Percentiles rank a stretch among this genome's conserved stretches.
These are phyloP conservation scores for Leccinellum luteum DNA, from an alignment of 768 basidiomycete species.

Conservation along the genomic window DNA sequence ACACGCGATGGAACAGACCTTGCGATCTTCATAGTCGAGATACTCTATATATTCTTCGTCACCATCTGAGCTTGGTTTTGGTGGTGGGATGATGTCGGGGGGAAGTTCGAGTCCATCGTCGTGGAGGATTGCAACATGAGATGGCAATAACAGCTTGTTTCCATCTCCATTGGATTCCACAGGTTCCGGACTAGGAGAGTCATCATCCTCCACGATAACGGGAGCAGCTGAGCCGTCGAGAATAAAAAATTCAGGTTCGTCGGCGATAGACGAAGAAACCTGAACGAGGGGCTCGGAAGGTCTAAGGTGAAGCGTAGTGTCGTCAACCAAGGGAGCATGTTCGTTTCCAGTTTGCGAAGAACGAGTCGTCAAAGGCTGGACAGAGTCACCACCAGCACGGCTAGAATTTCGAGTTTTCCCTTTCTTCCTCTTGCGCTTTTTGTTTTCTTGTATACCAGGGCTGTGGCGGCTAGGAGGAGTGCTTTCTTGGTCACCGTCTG, in stretches of 20 bases:
- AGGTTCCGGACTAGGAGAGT: slow-evolving; percentile 5
- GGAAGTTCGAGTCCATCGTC: slow-evolving; percentile 32
- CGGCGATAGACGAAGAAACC: slow-evolving; percentile 14
- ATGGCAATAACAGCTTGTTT: slow-evolving; percentile 52
- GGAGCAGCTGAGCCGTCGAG: slow-evolving; percentile 46
- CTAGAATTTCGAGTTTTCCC: slow-evolving; percentile 19
- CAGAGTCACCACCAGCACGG: slow-evolving; percentile 16
- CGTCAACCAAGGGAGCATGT: neutral
- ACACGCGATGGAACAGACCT: slow-evolving; percentile 38
- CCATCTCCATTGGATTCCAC: slow-evolving; percentile 18
- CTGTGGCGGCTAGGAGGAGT: slow-evolving; percentile 2
- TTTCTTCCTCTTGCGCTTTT: slow-evolving; percentile 30
- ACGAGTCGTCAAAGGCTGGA: slow-evolving; percentile 18
- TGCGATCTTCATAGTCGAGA: slow-evolving; percentile 67
- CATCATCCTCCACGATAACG: slow-evolving; percentile 26
- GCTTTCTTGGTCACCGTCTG: slow-evolving; percentile 21
- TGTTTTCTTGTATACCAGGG: slow-evolving; percentile 15
- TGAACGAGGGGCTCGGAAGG: slow-evolving; percentile 36
- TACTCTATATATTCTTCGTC: slow-evolving; percentile 75
- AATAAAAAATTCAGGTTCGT: slow-evolving; percentile 40
- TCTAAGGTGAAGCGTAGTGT: slow-evolving; percentile 29
- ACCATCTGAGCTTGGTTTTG: slow-evolving; percentile 44
- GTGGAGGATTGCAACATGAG: slow-evolving; percentile 61
- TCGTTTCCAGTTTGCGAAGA: slow-evolving; percentile 13
- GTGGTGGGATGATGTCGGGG: slow-evolving; percentile 45